Conservation (phyloP, 257 asterid species). For the Nicotiana otophora region DNA sequence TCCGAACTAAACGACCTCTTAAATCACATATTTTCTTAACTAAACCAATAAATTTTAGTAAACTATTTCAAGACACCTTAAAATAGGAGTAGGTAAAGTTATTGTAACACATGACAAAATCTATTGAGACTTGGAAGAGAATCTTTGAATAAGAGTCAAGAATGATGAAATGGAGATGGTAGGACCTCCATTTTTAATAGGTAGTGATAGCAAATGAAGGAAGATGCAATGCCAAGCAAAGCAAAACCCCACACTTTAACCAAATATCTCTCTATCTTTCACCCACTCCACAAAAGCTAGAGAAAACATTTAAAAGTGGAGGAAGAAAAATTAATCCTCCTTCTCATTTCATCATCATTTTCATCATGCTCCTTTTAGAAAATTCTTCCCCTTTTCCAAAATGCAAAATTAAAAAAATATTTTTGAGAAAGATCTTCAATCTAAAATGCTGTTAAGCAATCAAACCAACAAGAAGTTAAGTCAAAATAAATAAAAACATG, state of each 20-base stretch:
- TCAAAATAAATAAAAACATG: neutral
- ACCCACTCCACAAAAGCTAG: slow-evolving; percentile 7
- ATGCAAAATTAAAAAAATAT: neutral
- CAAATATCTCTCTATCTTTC: slow-evolving; percentile 25
- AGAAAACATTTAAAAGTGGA: slow-evolving; percentile 1
- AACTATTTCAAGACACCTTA: neutral
- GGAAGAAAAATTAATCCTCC: neutral
- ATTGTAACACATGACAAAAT: neutral
- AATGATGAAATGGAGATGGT: slow-evolving; percentile 21
- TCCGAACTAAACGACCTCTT: no score
- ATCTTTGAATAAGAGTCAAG: slow-evolving; percentile 2
- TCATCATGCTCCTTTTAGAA: neutral
- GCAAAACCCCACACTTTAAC: slow-evolving; percentile 35
- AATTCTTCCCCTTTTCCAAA: neutral
- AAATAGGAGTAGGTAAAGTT: slow-evolving; percentile 3
- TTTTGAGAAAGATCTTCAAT: neutral
- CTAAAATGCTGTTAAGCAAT: neutral
- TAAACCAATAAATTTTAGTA: neutral
- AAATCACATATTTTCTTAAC: neutral
- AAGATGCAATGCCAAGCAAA: slow-evolving; percentile 55
- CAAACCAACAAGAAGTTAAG: neutral
- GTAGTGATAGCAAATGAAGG: slow-evolving; percentile 35
- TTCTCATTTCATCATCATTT: slow-evolving; percentile 27
- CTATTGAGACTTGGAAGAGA: neutral
- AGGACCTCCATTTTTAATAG: slow-evolving; percentile 41